phyloP scores from a whole-genome alignment of 208 protist genomes.

The Vickermania spadyakhi region DNA sequence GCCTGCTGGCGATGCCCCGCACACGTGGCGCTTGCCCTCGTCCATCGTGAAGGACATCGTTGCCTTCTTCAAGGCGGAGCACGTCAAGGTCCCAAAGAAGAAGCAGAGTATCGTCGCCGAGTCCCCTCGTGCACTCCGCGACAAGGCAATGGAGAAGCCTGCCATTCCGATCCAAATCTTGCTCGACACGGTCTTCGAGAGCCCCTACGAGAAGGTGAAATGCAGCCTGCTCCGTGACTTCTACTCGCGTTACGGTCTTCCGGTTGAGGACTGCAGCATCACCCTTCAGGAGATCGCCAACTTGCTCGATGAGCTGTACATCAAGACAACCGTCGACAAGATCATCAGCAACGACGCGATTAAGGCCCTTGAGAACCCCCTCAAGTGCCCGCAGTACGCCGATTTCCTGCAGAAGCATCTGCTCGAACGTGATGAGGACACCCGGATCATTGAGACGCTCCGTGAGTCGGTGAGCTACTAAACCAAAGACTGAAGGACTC shows the following conservation, averaged over 20 bases:
- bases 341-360: conserved; percentile 29
- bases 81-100: conserved; percentile 38
- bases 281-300: conserved; percentile 82
- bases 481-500: conserved; percentile 39
- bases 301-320: conserved; percentile 73
- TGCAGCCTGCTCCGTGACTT: conserved; percentile 45
- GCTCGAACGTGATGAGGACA: conserved; percentile 20
- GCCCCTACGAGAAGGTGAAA: conserved; percentile 38
- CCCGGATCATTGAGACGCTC: conserved; percentile 10
- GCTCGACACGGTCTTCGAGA: conserved; percentile 41
- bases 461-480: neutral
- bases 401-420: conserved; percentile 26
- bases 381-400: conserved; percentile 10
- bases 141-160: conserved; percentile 50
- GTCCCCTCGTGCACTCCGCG: conserved; percentile 40
- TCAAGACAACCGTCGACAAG: conserved; percentile 37
- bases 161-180: conserved; percentile 46
- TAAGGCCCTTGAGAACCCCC: conserved; percentile 24
- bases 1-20: conserved; percentile 20
- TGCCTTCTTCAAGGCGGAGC: conserved; percentile 56
- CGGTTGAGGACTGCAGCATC: conserved; percentile 64
- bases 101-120: conserved; percentile 42
- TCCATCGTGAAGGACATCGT: conserved; percentile 40
- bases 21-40: conserved; percentile 47
- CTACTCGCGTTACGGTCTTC: conserved; percentile 52